Percentiles rank a stretch among this genome's conserved stretches.
Conservation (phyloP, 2,329 filamentous ascomycete species). For the Pestalotiopsis sp. region DNA sequence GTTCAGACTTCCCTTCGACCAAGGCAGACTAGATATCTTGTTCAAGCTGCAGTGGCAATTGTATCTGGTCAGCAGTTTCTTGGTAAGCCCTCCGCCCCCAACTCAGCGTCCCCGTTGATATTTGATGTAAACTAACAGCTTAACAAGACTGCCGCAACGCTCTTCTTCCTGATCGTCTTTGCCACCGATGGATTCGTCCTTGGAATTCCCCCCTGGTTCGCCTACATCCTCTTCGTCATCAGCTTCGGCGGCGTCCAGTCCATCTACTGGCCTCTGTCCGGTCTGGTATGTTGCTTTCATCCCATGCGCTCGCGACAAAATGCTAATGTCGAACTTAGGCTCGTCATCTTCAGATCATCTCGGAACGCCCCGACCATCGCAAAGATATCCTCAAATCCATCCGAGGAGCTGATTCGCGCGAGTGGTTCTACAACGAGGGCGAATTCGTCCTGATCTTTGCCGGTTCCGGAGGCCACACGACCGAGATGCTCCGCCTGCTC, state of each 20-base stretch:
- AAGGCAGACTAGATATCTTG: background rate
- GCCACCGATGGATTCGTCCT: too few species aligned
- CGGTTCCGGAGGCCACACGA: slow-evolving; percentile 91
- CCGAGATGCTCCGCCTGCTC: slow-evolving; percentile 91
- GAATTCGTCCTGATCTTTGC: slow-evolving; percentile 67
- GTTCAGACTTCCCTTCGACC: background rate
- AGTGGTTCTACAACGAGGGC: slow-evolving; percentile 48
- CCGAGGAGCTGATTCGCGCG: background rate
- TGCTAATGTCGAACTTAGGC: background rate
- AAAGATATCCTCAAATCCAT: background rate
- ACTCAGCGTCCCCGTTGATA: background rate
- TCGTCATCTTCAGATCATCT: background rate
- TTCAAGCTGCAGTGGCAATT: background rate
- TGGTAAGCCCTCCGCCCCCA: background rate
- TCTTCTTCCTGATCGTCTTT: background rate
- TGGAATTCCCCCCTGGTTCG: background rate
- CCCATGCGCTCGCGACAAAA: background rate
- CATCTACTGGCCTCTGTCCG: background rate
- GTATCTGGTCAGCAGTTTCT: background rate
- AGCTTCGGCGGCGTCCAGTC: background rate
- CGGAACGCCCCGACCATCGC: background rate
- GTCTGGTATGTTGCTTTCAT: background rate
- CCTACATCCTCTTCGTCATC: background rate
- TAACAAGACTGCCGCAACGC: background rate
- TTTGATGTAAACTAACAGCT: background rate